Base-by-base conservation (phyloP, 2,329 filamentous ascomycete genomes). In the Scytalidium sp. region DNA sequence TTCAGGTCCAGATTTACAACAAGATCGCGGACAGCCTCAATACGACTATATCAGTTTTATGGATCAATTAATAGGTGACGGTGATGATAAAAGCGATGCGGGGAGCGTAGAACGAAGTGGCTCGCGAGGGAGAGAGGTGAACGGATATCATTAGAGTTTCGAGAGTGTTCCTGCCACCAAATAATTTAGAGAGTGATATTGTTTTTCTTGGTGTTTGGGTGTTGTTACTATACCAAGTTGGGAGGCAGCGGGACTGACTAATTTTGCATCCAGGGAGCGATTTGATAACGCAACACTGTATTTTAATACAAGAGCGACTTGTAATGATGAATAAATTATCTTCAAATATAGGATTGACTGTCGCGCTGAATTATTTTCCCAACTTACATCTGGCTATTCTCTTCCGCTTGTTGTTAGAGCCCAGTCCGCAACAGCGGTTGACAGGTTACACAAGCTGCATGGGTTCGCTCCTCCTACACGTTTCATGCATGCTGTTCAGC, bases 31-130 rank as follows among this genome's bases (percentile, higher is more conserved):
- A 46, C 72, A 90, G 64, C 82, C 88, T 32, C 95, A 97, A 70
- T 99, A 86, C 68, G 94, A 99, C 71, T 99, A 99, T 73, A 91
- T 97, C 57, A 85, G 83, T 56, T 99, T 97, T 68, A 99, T 99
- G 94, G 87, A 97, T 69, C 88, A 86, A 65, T 76, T 94, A 70
- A 88, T 91, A 11, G 52, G 55, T 42, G 59, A 56, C 27, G 54
- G 55, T 29, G 46, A 45, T 2, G 45, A 56, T 19, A 22, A 49
- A 50, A 23, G 54, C 50, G 36, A 48, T 41, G 17, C 21, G 36
- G 20, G 2, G 13, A 47, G 39, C 36, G 42, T 23, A 22, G n/a
- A 27, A 20, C 19, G 36, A 36, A 29, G 19, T 25, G 20, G 41
- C 17, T 36, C 32, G 17, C 32, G 32, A 8, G 32, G 32, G 6